Evolutionary conservation across 2,329 filamentous ascomycete genomes (phyloP).

Genomic region (Ophiosphaerella korrae): DNA sequence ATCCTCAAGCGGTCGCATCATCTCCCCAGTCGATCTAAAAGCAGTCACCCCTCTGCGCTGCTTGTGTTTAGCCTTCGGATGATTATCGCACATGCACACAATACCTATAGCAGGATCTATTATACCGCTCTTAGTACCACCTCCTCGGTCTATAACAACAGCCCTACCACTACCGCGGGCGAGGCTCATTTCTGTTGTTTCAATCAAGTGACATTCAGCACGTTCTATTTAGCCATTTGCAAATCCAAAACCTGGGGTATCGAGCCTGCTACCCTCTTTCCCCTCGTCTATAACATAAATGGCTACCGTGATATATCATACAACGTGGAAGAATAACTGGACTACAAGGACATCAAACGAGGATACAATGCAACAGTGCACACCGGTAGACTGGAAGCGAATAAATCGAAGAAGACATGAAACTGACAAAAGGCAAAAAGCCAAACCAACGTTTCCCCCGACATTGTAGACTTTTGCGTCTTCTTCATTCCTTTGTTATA

Average conservation of each 20-base stretch:
- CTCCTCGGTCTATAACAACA: neutral
- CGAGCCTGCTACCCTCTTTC: neutral
- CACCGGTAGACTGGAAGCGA: neutral
- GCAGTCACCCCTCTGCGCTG: neutral
- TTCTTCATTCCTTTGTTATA: no score
- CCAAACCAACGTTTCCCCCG: neutral
- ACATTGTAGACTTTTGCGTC: no score
- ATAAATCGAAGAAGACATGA: no score
- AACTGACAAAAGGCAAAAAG: neutral
- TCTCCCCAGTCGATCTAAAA: neutral
- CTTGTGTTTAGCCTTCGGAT: neutral
- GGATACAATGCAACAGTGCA: neutral
- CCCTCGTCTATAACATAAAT: conserved; percentile 2
- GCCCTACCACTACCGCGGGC: neutral
- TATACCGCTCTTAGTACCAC: neutral
- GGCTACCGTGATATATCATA: neutral
- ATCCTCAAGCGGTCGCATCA: no score
- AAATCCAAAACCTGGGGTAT: conserved; percentile 3
- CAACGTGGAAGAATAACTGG: neutral
- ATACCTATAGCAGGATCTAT: conserved; percentile 1
- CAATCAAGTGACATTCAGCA: neutral
- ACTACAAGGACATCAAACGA: neutral
- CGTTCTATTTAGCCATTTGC: conserved; percentile 1
- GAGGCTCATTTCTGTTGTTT: neutral
- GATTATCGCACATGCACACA: neutral